phyloP scores from a whole-genome alignment of 2,329 filamentous ascomycete species.

The Knufia petricola region DNA sequence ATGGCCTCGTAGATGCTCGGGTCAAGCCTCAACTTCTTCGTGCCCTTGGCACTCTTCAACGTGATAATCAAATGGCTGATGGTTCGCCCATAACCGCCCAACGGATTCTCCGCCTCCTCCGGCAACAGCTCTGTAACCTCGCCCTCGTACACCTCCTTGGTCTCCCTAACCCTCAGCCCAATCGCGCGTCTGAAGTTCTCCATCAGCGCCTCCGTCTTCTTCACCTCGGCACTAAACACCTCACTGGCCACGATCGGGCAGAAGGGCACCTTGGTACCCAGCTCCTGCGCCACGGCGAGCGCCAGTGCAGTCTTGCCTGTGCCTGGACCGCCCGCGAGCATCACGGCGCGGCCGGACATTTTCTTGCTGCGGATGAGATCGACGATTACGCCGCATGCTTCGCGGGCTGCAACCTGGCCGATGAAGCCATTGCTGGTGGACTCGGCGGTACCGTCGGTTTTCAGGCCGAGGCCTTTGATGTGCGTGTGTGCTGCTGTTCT shows the following conservation, averaged over 20 bases:
- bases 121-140: constrained; percentile 96
- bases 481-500: constrained; percentile 94
- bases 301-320: constrained; percentile 97
- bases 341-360: constrained; percentile 89
- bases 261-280: constrained; percentile 96
- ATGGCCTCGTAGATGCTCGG: constrained; percentile 99
- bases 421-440: constrained; percentile 73
- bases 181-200: constrained; percentile 98
- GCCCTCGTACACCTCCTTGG: constrained; percentile 98
- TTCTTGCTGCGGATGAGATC: constrained; percentile 93
- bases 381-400: constrained; percentile 92
- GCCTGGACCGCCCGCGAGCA: constrained; percentile 87
- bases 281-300: constrained; percentile 88
- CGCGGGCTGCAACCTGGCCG: constrained; percentile 76
- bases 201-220: constrained; percentile 99
- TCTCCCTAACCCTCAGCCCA: constrained; percentile 93
- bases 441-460: constrained; percentile 76
- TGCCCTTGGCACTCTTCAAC: constrained; percentile 87
- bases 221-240: constrained; percentile 94
- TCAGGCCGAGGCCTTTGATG: constrained; percentile 88
- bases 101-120: constrained; percentile 94
- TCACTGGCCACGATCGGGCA: constrained; percentile 97
- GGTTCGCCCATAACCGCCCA: constrained; percentile 93
- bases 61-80: constrained; percentile 93
- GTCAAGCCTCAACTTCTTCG: constrained; percentile 94